phyloP scores from a whole-genome alignment of 2,329 filamentous ascomycete species.

The Aspergillaceae sp. region DNA sequence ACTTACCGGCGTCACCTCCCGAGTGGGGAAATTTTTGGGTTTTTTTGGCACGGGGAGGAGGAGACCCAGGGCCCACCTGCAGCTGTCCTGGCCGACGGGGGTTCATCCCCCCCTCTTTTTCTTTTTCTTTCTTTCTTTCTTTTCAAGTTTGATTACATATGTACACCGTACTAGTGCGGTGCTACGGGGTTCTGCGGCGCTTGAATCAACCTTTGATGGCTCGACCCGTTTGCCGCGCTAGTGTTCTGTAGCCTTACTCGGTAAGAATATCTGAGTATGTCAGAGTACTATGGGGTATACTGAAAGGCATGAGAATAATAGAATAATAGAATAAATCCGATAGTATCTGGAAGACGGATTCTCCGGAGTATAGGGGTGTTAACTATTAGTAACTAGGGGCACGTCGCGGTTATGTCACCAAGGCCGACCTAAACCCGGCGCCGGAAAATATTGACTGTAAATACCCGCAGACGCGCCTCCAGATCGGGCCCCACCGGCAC shows the following conservation, averaged over 20 bases:
- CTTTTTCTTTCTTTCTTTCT: neutral
- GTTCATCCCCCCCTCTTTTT: slow-evolving; percentile 17
- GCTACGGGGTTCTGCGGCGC: neutral
- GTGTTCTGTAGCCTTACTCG: too few species aligned
- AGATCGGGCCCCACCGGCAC: slow-evolving; percentile 15
- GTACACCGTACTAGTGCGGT: neutral
- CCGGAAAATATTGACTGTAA: slow-evolving; percentile 16
- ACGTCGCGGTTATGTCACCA: neutral
- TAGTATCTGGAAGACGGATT: too few species aligned
- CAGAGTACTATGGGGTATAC: too few species aligned
- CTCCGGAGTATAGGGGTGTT: neutral
- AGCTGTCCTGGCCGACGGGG: slow-evolving; percentile 18
- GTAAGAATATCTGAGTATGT: too few species aligned
- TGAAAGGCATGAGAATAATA: too few species aligned
- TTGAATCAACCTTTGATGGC: too few species aligned
- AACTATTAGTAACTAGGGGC: neutral
- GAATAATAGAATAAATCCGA: too few species aligned
- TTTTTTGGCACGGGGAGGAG: slow-evolving; percentile 15
- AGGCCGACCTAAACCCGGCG: neutral
- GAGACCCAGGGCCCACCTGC: slow-evolving; percentile 18
- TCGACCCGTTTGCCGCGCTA: too few species aligned
- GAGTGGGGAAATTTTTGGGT: too few species aligned
- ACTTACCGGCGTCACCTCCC: neutral
- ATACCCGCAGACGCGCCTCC: slow-evolving; percentile 19
- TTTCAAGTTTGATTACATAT: neutral